Evolutionary conservation across 2,329 filamentous ascomycete genomes (phyloP).

Genomic region (Colletotrichum viniferum): DNA sequence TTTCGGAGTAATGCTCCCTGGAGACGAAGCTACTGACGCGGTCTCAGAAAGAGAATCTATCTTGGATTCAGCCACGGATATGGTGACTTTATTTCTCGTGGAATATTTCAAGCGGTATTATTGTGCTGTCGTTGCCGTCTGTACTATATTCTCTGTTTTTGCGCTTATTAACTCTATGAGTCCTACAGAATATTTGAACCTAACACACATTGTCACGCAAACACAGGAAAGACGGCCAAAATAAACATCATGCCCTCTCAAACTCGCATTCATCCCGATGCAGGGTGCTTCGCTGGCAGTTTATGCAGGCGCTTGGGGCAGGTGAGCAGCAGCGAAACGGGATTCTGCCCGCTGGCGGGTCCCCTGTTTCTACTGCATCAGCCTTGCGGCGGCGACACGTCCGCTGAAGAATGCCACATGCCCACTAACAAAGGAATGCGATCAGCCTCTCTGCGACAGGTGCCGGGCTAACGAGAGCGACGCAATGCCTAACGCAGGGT

Average conservation of each 20-base stretch:
- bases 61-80: too few species aligned
- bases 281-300: not conserved
- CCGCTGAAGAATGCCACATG: not conserved
- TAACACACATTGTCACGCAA: not conserved
- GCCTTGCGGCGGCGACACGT: not conserved
- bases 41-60: not conserved
- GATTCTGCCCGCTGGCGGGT: not conserved
- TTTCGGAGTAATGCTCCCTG: not conserved
- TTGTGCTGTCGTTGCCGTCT: not conserved
- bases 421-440: not conserved
- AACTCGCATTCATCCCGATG: not conserved
- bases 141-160: not conserved
- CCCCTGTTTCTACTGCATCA: not conserved
- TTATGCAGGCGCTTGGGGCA: not conserved
- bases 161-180: not conserved
- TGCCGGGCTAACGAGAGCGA: not conserved
- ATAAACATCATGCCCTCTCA: fast-evolving
- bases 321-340: not conserved
- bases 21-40: not conserved
- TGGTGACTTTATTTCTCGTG: not conserved
- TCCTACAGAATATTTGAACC: not conserved
- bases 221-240: not conserved
- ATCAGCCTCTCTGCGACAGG: not conserved
- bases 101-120: not conserved
- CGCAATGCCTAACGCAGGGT: not conserved